Evolutionary conservation across 2,329 filamentous ascomycete species (phyloP).

Genomic region (Xylaria sp.): DNA sequence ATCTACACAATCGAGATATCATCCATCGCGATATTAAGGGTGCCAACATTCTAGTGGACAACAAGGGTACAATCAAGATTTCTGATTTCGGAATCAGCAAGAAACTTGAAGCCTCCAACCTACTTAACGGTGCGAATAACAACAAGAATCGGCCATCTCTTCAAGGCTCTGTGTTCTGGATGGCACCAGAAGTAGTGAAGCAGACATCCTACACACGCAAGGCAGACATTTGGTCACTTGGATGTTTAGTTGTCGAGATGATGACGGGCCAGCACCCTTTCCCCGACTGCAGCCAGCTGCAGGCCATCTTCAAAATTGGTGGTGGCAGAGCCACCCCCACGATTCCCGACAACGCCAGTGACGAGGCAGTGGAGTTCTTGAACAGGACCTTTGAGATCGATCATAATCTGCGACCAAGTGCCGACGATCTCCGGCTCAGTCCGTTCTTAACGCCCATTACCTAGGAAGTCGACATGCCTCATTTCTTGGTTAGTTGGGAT

Average conservation of each 20-base stretch:
- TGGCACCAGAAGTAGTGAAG: slow-evolving; percentile 98
- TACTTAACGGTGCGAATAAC: slow-evolving; percentile 76
- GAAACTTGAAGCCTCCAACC: slow-evolving; percentile 91
- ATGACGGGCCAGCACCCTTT: slow-evolving; percentile 97
- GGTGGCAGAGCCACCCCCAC: slow-evolving; percentile 87
- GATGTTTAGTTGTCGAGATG: slow-evolving; percentile 98
- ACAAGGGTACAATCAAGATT: slow-evolving; percentile 99
- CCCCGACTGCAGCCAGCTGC: slow-evolving; percentile 95
- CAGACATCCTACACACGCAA: slow-evolving; percentile 98
- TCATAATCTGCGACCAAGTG: slow-evolving; percentile 89
- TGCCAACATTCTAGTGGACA: slow-evolving; percentile 98
- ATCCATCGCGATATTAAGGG: slow-evolving; percentile 99
- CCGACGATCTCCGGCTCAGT: slow-evolving; percentile 88
- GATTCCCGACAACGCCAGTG: slow-evolving; percentile 86
- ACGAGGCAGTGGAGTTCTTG: slow-evolving; percentile 86
- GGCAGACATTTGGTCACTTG: slow-evolving; percentile 98
- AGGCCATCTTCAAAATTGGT: slow-evolving; percentile 98
- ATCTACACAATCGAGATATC: slow-evolving; percentile 93
- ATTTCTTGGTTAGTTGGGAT: slow-evolving; percentile 41
- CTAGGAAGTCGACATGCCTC: slow-evolving; percentile 51
- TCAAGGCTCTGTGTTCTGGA: slow-evolving; percentile 99
- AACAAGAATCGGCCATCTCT: slow-evolving; percentile 80
- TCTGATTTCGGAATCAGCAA: slow-evolving; percentile 99
- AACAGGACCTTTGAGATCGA: slow-evolving; percentile 94
- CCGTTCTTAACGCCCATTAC: slow-evolving; percentile 82